Evolutionary conservation across 2,329 filamentous ascomycete genomes (phyloP), one percentile per base, ranked within the genome.

Genomic region (Diaporthe sp.): DNA sequence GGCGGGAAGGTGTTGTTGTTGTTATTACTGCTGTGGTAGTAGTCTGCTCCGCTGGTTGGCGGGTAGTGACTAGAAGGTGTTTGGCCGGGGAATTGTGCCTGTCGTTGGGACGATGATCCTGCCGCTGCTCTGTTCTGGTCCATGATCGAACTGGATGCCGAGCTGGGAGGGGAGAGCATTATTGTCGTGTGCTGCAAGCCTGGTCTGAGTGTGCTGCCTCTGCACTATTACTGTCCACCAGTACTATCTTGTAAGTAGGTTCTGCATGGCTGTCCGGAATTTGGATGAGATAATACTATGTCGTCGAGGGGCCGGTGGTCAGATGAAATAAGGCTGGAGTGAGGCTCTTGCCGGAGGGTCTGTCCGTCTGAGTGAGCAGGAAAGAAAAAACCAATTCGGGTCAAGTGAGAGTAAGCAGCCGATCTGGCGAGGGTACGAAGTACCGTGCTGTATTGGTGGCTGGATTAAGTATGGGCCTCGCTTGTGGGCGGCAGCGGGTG

Each of bases 11-110:
- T 6, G 25, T 17, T 25, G 62, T 19, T 55, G 39, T 31, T 53
- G 22, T 19, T 39, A n/a, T 15, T 55, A 28, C 25, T 12, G 53
- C 13, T 31, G 53, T 28, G 6, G 53, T 31, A 31, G 53, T n/a
- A 61, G 28, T 39, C 25, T 8, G 22, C n/a, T 34, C 74, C 17
- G 58, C 74, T 86, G 89, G 83, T 91, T 92, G 77, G 88, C 80
- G 76, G 86, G 85, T 55, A 65, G 15, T 65, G 25, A 13, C 44
- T 55, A 25, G 71, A 42, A 13, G 71, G 53, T 31, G 55, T 28
- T 25, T 62, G 49, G 10, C 53, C 37, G 28, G 51, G 58, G 15
- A 60, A 74, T 6, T 49, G 44, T 58, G 71, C 22, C 12, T 53
- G 37, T 61, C 71, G 55, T n/a, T 55, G 60, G 65, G 68, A 60